phyloP scores from a whole-genome alignment of 2,329 filamentous ascomycete species.

The Chalara sp. region DNA sequence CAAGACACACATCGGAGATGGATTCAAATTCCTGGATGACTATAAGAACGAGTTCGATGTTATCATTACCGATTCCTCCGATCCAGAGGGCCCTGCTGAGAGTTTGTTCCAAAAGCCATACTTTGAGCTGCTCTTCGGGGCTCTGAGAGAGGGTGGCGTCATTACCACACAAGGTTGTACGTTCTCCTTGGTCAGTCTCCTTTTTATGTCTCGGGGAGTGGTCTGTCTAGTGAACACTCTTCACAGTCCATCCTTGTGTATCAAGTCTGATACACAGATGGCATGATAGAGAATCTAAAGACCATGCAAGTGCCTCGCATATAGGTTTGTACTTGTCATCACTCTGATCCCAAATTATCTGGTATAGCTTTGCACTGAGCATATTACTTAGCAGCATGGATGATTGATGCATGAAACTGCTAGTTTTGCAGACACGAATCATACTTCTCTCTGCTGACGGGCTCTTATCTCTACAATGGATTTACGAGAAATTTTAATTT shows the following conservation, averaged over 20 bases:
- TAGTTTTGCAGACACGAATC: too few relatives aligned
- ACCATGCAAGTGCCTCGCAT: too few relatives aligned
- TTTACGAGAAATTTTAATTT: too few relatives aligned
- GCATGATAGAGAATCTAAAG: too few relatives aligned
- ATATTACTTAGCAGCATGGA: too few relatives aligned
- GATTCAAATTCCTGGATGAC: conserved; percentile 96
- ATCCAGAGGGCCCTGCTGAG: conserved; percentile 95
- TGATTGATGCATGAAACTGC: too few relatives aligned
- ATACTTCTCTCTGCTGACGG: too few relatives aligned
- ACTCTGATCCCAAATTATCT: too few relatives aligned
- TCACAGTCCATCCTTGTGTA: neutral
- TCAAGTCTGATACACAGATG: too few relatives aligned
- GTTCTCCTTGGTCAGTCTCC: conserved; percentile 55
- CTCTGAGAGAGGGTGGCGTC: conserved; percentile 89
- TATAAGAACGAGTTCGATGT: conserved; percentile 98
- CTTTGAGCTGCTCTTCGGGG: conserved; percentile 87
- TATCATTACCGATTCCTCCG: conserved; percentile 98
- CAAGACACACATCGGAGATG: conserved; percentile 88
- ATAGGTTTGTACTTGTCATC: too few relatives aligned
- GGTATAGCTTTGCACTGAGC: too few relatives aligned
- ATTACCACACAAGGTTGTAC: conserved; percentile 99
- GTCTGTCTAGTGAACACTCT: conserved; percentile 4
- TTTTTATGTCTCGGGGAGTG: conserved; percentile 2
- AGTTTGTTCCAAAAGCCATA: conserved; percentile 97
- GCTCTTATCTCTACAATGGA: too few relatives aligned